Conservation (phyloP, 208 protist species). For the Leishmania arabica region DNA sequence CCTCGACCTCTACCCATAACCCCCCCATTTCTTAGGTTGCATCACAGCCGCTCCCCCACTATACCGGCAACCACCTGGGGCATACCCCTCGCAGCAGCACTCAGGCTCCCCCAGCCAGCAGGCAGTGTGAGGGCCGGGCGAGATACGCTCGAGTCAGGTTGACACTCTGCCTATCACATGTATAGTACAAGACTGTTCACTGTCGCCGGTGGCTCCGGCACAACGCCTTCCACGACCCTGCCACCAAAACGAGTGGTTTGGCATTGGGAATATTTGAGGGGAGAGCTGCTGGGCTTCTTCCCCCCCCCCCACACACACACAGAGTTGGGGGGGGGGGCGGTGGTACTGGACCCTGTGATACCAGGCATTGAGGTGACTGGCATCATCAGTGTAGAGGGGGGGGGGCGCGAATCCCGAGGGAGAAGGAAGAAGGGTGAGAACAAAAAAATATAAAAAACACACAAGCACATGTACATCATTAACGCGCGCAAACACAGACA, state of each 20-base stretch:
- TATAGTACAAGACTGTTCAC: background rate
- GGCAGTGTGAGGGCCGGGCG: background rate
- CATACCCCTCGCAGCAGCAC: no score
- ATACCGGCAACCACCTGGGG: no score
- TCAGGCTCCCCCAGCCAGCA: no score
- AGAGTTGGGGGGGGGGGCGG: background rate
- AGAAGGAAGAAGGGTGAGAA: background rate
- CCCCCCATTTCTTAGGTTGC: no score
- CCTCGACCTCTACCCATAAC: background rate
- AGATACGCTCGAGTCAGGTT: background rate
- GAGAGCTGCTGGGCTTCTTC: no score
- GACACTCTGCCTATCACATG: background rate
- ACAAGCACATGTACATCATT: background rate
- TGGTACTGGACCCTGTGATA: background rate
- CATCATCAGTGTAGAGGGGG: background rate
- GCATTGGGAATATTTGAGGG: background rate
- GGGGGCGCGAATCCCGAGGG: background rate
- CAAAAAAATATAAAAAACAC: background rate
- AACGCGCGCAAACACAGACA: background rate
- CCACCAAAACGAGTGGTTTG: background rate
- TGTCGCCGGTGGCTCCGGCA: background rate
- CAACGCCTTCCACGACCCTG: background rate
- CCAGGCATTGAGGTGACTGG: background rate
- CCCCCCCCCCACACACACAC: background rate
- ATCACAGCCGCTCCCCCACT: no score